Evolutionary conservation across 1,284 basidiomycete species (phyloP).

Genomic region (Anthracocystis panici-leucophaei): DNA sequence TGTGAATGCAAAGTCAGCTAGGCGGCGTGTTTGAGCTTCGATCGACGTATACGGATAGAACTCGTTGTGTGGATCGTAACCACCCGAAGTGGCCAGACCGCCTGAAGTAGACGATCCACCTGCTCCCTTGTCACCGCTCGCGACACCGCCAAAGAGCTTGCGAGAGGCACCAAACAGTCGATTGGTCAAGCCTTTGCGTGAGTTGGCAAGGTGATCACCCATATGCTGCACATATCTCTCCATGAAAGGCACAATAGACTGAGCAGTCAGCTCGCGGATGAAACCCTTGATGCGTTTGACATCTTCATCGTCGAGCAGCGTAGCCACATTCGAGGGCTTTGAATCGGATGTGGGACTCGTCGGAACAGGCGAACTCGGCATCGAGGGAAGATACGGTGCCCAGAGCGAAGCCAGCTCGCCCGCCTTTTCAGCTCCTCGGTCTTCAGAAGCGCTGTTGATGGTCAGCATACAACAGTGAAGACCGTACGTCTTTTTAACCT

Average conservation of each 20-base stretch:
- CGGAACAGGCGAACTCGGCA: constrained; percentile 14
- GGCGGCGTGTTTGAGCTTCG: constrained; percentile 74
- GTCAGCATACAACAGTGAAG: constrained; percentile 64
- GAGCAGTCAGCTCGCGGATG: constrained; percentile 87
- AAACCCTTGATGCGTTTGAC: constrained; percentile 84
- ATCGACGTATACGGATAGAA: constrained; percentile 71
- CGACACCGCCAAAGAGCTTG: constrained; percentile 71
- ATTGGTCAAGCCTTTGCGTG: constrained; percentile 86
- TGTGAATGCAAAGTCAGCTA: constrained; percentile 95
- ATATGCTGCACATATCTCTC: constrained; percentile 91
- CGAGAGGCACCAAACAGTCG: constrained; percentile 75
- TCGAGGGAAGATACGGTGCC: constrained; percentile 12
- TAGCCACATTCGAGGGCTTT: constrained; percentile 1
- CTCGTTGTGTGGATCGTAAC: constrained; percentile 42
- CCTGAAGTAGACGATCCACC: constrained; percentile 12
- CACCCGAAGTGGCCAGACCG: constrained; percentile 57
- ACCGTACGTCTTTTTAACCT: constrained; percentile 65
- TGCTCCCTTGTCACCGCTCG: constrained; percentile 50
- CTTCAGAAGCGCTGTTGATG: constrained; percentile 60
- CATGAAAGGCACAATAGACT: constrained; percentile 95
- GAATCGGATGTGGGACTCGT: background rate
- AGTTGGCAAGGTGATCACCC: constrained; percentile 90
- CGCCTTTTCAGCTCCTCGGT: constrained; percentile 18
- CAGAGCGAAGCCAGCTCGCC: constrained; percentile 34
- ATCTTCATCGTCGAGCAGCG: constrained; percentile 78